A percentile compares a stretch with the other conserved stretches of the same genome.
These are phyloP conservation scores for Porodaedalea pini DNA, from an alignment of 1,284 basidiomycete species.

Conservation along the genomic window DNA sequence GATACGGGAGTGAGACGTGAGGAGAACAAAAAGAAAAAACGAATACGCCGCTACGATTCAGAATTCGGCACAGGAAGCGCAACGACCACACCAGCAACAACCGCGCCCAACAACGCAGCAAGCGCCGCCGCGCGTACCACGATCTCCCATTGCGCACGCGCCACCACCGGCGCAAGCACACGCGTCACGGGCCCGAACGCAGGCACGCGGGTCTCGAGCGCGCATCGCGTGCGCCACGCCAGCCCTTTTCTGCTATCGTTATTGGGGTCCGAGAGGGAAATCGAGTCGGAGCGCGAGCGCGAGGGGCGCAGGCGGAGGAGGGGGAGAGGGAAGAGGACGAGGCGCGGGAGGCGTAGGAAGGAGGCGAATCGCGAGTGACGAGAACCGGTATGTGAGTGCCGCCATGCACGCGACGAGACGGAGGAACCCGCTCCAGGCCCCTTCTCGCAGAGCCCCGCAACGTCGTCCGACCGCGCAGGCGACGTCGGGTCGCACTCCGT, in stretches of 20 bases:
- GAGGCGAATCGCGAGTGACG: neutral
- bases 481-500: neutral
- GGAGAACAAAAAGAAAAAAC: neutral
- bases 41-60: neutral
- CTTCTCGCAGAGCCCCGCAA: neutral
- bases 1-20: neutral
- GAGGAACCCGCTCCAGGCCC: neutral
- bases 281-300: neutral
- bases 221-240: constrained; percentile 36
- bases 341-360: constrained; percentile 2
- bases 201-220: constrained; percentile 55
- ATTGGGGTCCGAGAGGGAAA: neutral
- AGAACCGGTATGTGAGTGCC: neutral
- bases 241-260: neutral
- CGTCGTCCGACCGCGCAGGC: neutral
- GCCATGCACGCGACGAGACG: neutral
- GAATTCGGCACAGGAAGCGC: constrained; percentile 5
- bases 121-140: constrained; percentile 42
- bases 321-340: neutral
- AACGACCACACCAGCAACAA: constrained; percentile 16
- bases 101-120: constrained; percentile 32
- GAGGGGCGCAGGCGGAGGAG: neutral
- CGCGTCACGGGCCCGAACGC: constrained; percentile 69
- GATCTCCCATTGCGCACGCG: constrained; percentile 75
- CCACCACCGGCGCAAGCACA: constrained; percentile 64